Evolutionary conservation across 768 basidiomycete genomes (phyloP).

Genomic region (Russula brevipes): DNA sequence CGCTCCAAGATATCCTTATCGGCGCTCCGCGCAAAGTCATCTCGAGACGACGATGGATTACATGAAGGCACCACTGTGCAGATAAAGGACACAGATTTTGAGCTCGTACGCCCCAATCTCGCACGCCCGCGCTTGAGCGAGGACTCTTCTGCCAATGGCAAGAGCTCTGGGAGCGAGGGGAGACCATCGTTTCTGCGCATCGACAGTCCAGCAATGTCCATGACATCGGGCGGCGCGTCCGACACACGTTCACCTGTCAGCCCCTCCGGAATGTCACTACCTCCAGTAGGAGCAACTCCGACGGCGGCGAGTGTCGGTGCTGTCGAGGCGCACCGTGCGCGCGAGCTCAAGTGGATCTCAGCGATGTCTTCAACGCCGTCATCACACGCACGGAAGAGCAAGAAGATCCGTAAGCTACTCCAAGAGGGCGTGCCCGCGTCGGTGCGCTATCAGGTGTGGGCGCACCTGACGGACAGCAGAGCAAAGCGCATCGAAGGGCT

Average conservation of each 20-base stretch:
- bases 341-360: constrained; percentile 73
- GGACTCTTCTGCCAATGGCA: constrained; percentile 39
- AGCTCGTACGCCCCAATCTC: constrained; percentile 62
- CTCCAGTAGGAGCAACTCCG: background rate
- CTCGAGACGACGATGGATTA: constrained; percentile 32
- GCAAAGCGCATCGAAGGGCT: constrained; percentile 63
- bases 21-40: constrained; percentile 46
- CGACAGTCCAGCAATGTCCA: constrained; percentile 34
- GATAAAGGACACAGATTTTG: constrained; percentile 74
- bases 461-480: constrained; percentile 74
- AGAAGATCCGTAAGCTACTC: constrained; percentile 70
- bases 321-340: constrained; percentile 60
- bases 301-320: background rate
- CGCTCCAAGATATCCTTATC: constrained; percentile 66
- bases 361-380: constrained; percentile 53
- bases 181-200: constrained; percentile 27
- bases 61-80: constrained; percentile 50
- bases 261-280: constrained; percentile 7
- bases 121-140: constrained; percentile 46
- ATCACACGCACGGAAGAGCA: constrained; percentile 65
- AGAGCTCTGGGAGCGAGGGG: constrained; percentile 18
- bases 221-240: constrained; percentile 27
- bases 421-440: constrained; percentile 76
- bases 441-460: constrained; percentile 82
- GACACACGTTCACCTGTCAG: constrained; percentile 22